Conservation (phyloP, 1,284 basidiomycete genomes). For the Ustilago cynodontis region DNA sequence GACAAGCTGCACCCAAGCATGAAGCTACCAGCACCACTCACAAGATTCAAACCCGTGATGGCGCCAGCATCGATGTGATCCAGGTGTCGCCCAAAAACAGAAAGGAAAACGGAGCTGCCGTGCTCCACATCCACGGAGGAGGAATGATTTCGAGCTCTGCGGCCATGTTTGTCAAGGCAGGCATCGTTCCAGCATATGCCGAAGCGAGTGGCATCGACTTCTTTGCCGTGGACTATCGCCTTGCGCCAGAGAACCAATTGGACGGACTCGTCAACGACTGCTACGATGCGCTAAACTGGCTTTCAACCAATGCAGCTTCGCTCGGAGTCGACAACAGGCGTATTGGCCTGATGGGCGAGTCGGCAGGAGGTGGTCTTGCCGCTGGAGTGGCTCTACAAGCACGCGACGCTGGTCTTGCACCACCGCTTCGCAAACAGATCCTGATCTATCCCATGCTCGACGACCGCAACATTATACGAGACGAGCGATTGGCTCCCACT, state of each 20-base stretch:
- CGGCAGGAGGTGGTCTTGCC: slow-evolving; percentile 38
- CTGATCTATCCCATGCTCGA: slow-evolving; percentile 48
- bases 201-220: slow-evolving; percentile 11
- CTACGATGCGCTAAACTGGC: slow-evolving; percentile 39
- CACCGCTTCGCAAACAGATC: slow-evolving; percentile 35
- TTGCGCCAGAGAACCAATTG: slow-evolving; percentile 24
- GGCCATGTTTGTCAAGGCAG: slow-evolving; percentile 4
- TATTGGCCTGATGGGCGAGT: slow-evolving; percentile 33
- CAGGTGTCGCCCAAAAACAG: slow-evolving; percentile 25
- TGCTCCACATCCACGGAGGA: slow-evolving; percentile 33
- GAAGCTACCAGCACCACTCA: slow-evolving; percentile 26
- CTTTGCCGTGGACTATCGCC: slow-evolving; percentile 35
- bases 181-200: background rate
- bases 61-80: slow-evolving; percentile 22
- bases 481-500: slow-evolving; percentile 14
- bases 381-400: slow-evolving; percentile 40
- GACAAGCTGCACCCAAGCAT: background rate
- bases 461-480: slow-evolving; percentile 25
- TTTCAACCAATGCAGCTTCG: slow-evolving; percentile 19
- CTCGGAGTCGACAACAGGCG: slow-evolving; percentile 27
- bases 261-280: slow-evolving; percentile 33
- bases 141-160: slow-evolving; percentile 35
- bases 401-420: slow-evolving; percentile 22
- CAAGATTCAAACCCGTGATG: slow-evolving; percentile 29
- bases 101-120: slow-evolving; percentile 22